Base-by-base conservation (phyloP, 1,284 basidiomycete genomes). In the Moesziomyces antarcticus region DNA sequence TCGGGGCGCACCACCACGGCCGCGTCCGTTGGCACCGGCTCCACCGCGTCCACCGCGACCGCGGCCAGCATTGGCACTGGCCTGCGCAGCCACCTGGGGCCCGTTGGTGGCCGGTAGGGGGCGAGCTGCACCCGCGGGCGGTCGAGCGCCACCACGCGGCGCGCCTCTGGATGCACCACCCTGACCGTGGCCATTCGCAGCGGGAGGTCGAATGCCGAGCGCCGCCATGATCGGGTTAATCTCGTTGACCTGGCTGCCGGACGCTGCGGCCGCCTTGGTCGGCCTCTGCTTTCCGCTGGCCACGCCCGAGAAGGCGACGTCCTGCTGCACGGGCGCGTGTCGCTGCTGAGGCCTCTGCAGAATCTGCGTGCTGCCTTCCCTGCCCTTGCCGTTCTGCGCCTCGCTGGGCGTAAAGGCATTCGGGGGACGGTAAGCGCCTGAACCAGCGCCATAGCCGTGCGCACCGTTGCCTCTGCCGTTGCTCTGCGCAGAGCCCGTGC, bases 201-300 rank as follows among this genome's bases (percentile, higher is more conserved):
- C 53, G n/a, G 61, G 69, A 22, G 59, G 64, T 6, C 64, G 59
- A n/a, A 73, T 70, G 25, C 67, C 63, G 20, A 74, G 67, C 24
- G 67, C 67, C n/a, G 72, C 72, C 63, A 74, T 70, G 46, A 74
- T 52, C 16, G 72, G 72, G 50, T 70, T 70, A 56, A 74, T 70
- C 50, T 66, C 56, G 27, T 66, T 51, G 11, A 73, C 53, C 59
- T 56, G 56, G 18, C 37, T 46, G 20, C 43, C 44, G 2, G 57
- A 41, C 5, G 66, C 51, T 11, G 56, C 56, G 10, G 64, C 65
- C 37, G 58, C 50, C 8, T 48, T 47, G 7, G 66, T 64, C 3
- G 75, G 75, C 54, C 53, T 60, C 49, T 73, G 71, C 20, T 56
- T 30, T 33, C 75, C 75, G 52, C 71, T 68, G 3, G 75, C 68